Conservation (phyloP, 805 yeast species). For the Hanseniaspora thailandica region DNA sequence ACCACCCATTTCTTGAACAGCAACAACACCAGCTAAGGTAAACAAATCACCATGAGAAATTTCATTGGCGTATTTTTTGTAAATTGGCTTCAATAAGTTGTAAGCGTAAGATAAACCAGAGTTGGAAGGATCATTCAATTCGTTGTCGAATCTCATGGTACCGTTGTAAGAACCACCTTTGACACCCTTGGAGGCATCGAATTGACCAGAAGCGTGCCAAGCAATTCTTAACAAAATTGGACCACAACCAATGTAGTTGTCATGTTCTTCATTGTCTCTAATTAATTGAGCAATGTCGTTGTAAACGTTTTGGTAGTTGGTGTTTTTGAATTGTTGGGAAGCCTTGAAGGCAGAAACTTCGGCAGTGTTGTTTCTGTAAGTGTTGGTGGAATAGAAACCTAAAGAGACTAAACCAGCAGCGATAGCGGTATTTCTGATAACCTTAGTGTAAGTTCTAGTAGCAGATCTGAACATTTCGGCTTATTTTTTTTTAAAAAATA, state of each 20-base stretch:
- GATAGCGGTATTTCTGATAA: conserved; percentile 13
- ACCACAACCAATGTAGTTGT: conserved; percentile 58
- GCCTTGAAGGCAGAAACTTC: conserved; percentile 26
- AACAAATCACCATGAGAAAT: conserved; percentile 67
- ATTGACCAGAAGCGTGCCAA: conserved; percentile 85
- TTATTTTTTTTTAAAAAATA: neutral
- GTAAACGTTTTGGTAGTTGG: conserved; percentile 56
- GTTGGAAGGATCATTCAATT: conserved; percentile 46
- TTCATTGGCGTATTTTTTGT: conserved; percentile 50
- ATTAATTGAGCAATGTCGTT: conserved; percentile 59
- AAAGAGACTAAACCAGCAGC: conserved; percentile 24
- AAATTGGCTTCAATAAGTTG: conserved; percentile 44
- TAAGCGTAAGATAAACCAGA: conserved; percentile 52
- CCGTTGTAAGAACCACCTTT: conserved; percentile 65
- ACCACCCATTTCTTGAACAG: conserved; percentile 68
- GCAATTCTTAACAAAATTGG: conserved; percentile 71
- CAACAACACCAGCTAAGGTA: conserved; percentile 68
- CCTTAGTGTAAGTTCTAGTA: neutral
- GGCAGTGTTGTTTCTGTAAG: conserved; percentile 21
- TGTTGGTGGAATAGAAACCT: conserved; percentile 18
- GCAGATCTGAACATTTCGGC: conserved; percentile 5
- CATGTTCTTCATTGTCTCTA: conserved; percentile 46
- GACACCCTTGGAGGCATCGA: conserved; percentile 42
- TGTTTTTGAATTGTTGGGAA: conserved; percentile 25
- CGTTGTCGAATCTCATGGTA: conserved; percentile 45